Base-by-base conservation (phyloP, 306 rosid genomes). In the Abrus pulchellus region DNA sequence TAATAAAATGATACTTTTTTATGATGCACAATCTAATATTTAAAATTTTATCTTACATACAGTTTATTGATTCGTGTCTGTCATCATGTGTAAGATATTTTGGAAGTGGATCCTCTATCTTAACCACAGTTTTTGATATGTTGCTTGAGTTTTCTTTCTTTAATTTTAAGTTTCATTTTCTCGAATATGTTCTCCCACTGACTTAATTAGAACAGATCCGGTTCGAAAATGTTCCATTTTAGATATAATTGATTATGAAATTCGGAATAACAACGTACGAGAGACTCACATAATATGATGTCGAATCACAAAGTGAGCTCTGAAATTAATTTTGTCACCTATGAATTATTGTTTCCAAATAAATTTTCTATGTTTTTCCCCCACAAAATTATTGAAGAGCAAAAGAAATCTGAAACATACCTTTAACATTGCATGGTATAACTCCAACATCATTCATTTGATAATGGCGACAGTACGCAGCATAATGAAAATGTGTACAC, bases 371-470 rank as follows among this genome's bases (percentile, higher is more conserved):
- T 1, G 9, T 33, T 41, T 28, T 32, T 38, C 7, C n/a, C 50
- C 34, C 0, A 54, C 5, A 27, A 52, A 44, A 40, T 13, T 38
- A 14, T 2, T 53, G 50, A 56, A 56, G 59, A n/a, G 50, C 13
- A 45, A 67, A 78, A 68, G 49, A 78, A 55, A 30, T 68, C 34
- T 56, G 36, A 41, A 56, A 3, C 82, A 67, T 68, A 55, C 38
- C 60, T 68, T 67, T 56, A 66, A 54, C 68, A 77, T 67, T 78
- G 59, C 12, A 44, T 68, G 59, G 82, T 57, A 79, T 70, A 70
- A 9, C 60, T 33, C 50, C 71, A 70, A 33, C 83, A 79, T 60
- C 60, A 76, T 79, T 63, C 45, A 65, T 68, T 29, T 5, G 49
- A n/a, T 14, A 34, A 68, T 56, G 76, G 53, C 44, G 72, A 28